Conservation (phyloP, 768 basidiomycete genomes). For the Russula vinacea region DNA sequence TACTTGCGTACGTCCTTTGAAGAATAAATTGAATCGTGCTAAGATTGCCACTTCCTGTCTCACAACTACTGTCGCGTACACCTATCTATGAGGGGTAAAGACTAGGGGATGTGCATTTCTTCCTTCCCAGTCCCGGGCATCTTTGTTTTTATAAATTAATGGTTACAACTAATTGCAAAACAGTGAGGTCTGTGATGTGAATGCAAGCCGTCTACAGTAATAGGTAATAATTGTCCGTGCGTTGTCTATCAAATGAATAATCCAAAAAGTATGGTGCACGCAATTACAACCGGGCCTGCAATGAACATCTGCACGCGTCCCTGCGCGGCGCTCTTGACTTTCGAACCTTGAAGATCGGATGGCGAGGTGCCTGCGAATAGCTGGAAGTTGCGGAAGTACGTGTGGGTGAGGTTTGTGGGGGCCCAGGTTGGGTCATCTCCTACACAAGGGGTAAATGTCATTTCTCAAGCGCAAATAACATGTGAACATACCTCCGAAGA, state of each 20-base stretch:
- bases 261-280: constrained; percentile 6
- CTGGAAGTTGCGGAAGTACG: constrained; percentile 73
- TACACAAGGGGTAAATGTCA: constrained; percentile 32
- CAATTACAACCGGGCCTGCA: constrained; percentile 5
- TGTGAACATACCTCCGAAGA: constrained; percentile 63
- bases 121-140: not conserved
- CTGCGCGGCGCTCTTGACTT: constrained; percentile 11
- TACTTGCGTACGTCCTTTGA: not conserved
- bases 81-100: not conserved
- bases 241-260: not conserved
- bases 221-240: not conserved
- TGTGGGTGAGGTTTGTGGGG: constrained; percentile 60
- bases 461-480: not conserved
- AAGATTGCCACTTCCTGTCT: too few relatives aligned
- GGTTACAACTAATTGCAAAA: not conserved
- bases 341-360: constrained; percentile 23
- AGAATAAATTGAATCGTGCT: not conserved
- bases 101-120: not conserved
- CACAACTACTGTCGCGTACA: too few relatives aligned
- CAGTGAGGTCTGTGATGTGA: not conserved
- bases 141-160: not conserved
- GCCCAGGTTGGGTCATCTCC: constrained; percentile 71
- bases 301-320: not conserved
- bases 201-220: not conserved
- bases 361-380: constrained; percentile 40